These are phyloP conservation scores for Bolboschoenus planiculmis DNA, from an alignment of 176 grass and related monocot species.

Conservation along the genomic window DNA sequence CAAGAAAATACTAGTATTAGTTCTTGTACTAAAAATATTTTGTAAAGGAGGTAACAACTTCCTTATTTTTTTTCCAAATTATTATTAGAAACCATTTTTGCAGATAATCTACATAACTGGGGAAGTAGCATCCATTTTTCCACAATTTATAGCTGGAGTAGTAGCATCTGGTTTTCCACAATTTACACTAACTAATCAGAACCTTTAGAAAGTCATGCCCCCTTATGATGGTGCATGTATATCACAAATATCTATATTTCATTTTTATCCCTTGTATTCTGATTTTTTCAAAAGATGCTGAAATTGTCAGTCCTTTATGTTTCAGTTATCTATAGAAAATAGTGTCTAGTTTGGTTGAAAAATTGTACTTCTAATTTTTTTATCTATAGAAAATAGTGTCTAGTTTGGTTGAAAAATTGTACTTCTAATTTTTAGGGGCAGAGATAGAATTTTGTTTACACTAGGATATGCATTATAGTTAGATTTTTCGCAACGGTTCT, in stretches of 20 bases:
- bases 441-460: not conserved
- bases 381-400: not conserved
- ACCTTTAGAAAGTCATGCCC: not conserved
- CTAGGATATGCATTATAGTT: not conserved
- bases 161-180: not conserved
- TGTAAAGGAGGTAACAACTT: not conserved
- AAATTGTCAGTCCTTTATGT: not conserved
- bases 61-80: not conserved
- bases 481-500: not conserved
- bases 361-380: not conserved
- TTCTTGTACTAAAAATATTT: not conserved
- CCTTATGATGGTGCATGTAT: not conserved
- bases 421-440: not conserved
- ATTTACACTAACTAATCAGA: not conserved
- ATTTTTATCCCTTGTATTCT: not conserved
- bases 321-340: not conserved
- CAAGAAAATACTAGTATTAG: not conserved
- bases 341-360: not conserved
- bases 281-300: not conserved
- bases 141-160: not conserved
- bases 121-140: slow-evolving; percentile 11
- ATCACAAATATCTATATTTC: not conserved
- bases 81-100: not conserved
- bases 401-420: not conserved
- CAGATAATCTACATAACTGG: not conserved